These are phyloP conservation scores for Hirsutella minnesotensis DNA, from an alignment of 2,329 filamentous ascomycete species.

Conservation along the genomic window DNA sequence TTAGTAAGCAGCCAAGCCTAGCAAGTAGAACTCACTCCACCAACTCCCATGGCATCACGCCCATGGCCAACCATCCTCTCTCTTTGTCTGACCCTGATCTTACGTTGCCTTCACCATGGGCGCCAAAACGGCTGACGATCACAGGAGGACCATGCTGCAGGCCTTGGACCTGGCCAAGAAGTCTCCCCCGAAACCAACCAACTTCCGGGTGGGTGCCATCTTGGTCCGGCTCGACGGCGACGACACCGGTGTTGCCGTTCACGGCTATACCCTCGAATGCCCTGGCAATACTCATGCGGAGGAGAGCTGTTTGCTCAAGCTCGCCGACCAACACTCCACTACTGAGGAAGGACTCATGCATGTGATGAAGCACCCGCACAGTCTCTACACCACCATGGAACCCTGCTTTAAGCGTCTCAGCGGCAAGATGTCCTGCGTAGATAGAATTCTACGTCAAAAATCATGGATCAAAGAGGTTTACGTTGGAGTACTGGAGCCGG, in stretches of 20 bases:
- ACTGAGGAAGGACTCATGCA: slow-evolving; percentile 42
- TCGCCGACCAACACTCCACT: slow-evolving; percentile 34
- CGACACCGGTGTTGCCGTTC: slow-evolving; percentile 51
- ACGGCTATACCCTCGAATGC: slow-evolving; percentile 84
- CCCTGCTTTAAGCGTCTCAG: slow-evolving; percentile 65
- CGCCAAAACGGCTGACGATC: slow-evolving; percentile 22
- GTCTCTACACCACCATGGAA: slow-evolving; percentile 87
- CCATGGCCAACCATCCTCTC: not conserved
- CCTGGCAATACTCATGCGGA: slow-evolving; percentile 93
- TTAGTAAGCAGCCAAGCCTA: too few species aligned
- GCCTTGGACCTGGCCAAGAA: slow-evolving; percentile 66
- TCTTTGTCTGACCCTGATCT: not conserved
- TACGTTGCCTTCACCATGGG: slow-evolving; percentile 9
- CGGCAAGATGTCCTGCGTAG: slow-evolving; percentile 65
- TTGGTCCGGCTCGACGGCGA: slow-evolving; percentile 43
- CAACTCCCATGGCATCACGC: not conserved
- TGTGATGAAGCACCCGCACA: slow-evolving; percentile 20
- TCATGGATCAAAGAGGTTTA: slow-evolving; percentile 65
- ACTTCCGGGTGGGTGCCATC: slow-evolving; percentile 92
- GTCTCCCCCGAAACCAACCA: slow-evolving; percentile 78
- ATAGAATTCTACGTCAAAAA: slow-evolving; percentile 58
- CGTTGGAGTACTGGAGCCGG: slow-evolving; percentile 78
- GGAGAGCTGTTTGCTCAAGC: slow-evolving; percentile 79
- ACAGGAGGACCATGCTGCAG: slow-evolving; percentile 47
- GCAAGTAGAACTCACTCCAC: too few species aligned